Evolutionary conservation across 306 rosid species (phyloP), one percentile per base, ranked within the genome.

Genomic region (Ormosia semicastrata): DNA sequence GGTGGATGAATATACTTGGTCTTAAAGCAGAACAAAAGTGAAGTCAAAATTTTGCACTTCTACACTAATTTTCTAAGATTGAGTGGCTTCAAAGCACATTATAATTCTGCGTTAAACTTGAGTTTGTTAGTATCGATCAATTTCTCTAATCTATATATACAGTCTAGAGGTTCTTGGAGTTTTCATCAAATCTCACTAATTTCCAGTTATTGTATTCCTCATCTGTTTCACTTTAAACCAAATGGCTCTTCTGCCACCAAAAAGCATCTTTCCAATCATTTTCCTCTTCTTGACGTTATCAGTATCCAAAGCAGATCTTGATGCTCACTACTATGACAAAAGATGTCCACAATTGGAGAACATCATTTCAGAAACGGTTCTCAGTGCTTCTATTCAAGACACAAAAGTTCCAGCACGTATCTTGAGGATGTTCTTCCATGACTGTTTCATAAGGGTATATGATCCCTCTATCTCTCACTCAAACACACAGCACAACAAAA

Each of bases 391-490:
- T 49, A 70, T 30, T 37, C 36, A 83, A 52, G 94, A 93, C 43
- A 88, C 91, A 5, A 91, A 82, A 86, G 93, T 90, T 32, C 97
- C 94, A 9, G 88, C 98, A 79, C 89, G 93, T 37, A 74, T 90
- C 73, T 82, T 91, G 18, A 86, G 97, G 77, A 88, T 93, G 92
- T 90, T 91, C 86, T 91, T 93, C 86, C 98, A 87, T 66, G 98
- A 91, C 52, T 93, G 94, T 84, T 91, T 91, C 85, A 81, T 91
- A 74, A 90, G 94, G 97, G 98, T 93, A 83, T 8, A 39, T 66
- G 4, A 9, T 39, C 73, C 37, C 2, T 41, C 34, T n/a, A 24
- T 60, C 40, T 17, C 67, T n/a, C 2, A 9, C 34, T 8, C 69
- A 44, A 46, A 34, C 7, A n/a, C 37, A n/a, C 1, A 3, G 4